A percentile compares a stretch with the other conserved stretches of the same genome.
Conservation (phyloP, 768 basidiomycete species). For the Tylopilus vinaceipallidus region DNA sequence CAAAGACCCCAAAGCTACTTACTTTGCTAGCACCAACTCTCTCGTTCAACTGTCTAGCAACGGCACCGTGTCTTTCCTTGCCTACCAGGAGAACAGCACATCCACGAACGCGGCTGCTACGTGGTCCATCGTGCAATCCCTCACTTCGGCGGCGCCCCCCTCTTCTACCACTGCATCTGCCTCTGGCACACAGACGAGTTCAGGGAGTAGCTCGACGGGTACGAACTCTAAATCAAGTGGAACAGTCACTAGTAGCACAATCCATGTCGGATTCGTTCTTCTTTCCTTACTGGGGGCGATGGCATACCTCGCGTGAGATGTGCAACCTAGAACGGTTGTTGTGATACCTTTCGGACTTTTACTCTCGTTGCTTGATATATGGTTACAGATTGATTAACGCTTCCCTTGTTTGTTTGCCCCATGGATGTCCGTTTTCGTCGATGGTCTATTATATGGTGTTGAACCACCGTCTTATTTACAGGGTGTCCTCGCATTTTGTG, state of each 20-base stretch:
- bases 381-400: not conserved
- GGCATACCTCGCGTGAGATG: conserved; percentile 14
- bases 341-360: conserved; percentile 7
- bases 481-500: too few relatives aligned
- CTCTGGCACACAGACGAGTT: conserved; percentile 17
- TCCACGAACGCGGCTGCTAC: conserved; percentile 43
- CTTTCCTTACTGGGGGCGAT: conserved; percentile 15
- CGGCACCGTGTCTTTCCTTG: conserved; percentile 59
- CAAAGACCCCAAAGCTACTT: conserved; percentile 59
- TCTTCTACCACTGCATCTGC: conserved; percentile 20
- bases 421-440: not conserved
- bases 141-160: conserved; percentile 45
- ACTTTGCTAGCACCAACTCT: conserved; percentile 58
- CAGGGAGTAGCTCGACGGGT: conserved; percentile 15
- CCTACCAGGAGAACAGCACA: conserved; percentile 48
- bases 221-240: conserved; percentile 13
- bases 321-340: not conserved
- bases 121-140: conserved; percentile 47
- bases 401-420: not conserved
- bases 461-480: too few relatives aligned
- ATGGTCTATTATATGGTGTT: too few relatives aligned
- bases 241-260: conserved; percentile 7
- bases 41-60: conserved; percentile 67
- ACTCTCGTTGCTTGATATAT: conserved; percentile 7
- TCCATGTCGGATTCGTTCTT: conserved; percentile 16